A percentile compares a stretch with the other conserved stretches of the same genome.
These are phyloP conservation scores for Pyrus pyrifolia DNA, from an alignment of 306 rosid genomes.

Conservation along the genomic window DNA sequence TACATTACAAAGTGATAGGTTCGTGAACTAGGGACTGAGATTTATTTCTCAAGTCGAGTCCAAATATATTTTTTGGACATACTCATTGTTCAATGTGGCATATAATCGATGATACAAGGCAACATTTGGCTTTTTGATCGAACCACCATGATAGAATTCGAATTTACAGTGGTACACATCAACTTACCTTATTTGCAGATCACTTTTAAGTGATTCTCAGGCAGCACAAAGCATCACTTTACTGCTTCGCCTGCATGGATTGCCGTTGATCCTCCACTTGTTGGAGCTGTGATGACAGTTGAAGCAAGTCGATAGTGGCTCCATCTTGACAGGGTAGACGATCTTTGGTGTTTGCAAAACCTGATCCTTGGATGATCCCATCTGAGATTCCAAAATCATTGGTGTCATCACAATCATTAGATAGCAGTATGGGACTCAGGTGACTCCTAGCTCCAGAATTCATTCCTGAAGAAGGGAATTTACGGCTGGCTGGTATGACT, in stretches of 20 bases:
- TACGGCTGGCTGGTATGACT: slow-evolving; percentile 47
- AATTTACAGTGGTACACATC: not conserved
- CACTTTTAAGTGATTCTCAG: slow-evolving; percentile 40
- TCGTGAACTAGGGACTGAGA: not conserved
- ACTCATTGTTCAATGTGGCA: not conserved
- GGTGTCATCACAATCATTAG: slow-evolving; percentile 34
- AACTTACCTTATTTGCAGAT: slow-evolving; percentile 27
- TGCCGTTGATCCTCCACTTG: slow-evolving; percentile 72
- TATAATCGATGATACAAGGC: not conserved
- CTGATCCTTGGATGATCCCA: slow-evolving; percentile 51
- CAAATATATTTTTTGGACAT: not conserved
- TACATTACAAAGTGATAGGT: not conserved
- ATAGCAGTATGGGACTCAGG: slow-evolving; percentile 37
- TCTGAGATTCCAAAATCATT: slow-evolving; percentile 46
- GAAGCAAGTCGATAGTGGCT: slow-evolving; percentile 72
- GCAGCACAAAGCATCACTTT: slow-evolving; percentile 52
- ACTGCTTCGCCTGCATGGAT: slow-evolving; percentile 48
- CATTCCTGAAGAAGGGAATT: slow-evolving; percentile 36
- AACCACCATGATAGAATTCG: not conserved
- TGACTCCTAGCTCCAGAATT: slow-evolving; percentile 40
- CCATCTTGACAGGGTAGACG: slow-evolving; percentile 41
- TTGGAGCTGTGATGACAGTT: slow-evolving; percentile 79
- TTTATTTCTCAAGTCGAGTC: not conserved
- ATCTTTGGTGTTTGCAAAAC: slow-evolving; percentile 33
- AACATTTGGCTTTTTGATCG: not conserved